phyloP scores from a whole-genome alignment of 495 filamentous ascomycete genomes.

The Aeminium ludgeri region DNA sequence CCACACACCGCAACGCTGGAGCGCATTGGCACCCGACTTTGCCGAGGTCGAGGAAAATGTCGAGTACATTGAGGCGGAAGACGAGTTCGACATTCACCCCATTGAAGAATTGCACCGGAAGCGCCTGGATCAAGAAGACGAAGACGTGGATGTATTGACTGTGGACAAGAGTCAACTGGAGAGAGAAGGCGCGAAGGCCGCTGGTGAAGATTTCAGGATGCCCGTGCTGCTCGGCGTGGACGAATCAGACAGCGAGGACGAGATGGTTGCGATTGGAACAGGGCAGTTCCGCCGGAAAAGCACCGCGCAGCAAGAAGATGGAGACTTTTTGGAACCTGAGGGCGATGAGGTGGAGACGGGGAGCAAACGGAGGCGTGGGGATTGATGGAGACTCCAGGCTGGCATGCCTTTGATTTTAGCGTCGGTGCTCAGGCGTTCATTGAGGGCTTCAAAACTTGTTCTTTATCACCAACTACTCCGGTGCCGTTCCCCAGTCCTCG shows the following conservation, averaged over 20 bases:
- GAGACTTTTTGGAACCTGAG: slow-evolving; percentile 6
- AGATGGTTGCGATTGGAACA: slow-evolving; percentile 67
- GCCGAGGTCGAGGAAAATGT: slow-evolving; percentile 96
- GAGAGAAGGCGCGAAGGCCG: slow-evolving; percentile 9
- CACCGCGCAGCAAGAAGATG: slow-evolving; percentile 6
- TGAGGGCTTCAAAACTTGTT: too few relatives aligned
- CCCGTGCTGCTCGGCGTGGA: slow-evolving; percentile 71
- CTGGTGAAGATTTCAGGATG: slow-evolving; percentile 52
- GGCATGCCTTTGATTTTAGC: too few relatives aligned
- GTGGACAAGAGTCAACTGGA: slow-evolving; percentile 45
- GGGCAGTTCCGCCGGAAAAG: slow-evolving; percentile 55
- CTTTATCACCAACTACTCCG: too few relatives aligned
- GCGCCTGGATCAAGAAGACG: slow-evolving; percentile 73
- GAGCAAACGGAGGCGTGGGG: not conserved
- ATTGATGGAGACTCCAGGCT: not conserved
- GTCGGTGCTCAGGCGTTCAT: too few relatives aligned
- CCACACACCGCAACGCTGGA: slow-evolving; percentile 85
- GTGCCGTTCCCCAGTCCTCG: too few relatives aligned
- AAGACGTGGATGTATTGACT: slow-evolving; percentile 72
- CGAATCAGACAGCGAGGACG: slow-evolving; percentile 67
- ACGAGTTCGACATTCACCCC: slow-evolving; percentile 95
- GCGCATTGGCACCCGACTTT: slow-evolving; percentile 90
- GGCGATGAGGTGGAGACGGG: slow-evolving; percentile 1
- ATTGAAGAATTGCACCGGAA: slow-evolving; percentile 89
- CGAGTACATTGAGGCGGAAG: slow-evolving; percentile 85